These are phyloP conservation scores for Yarrowia sp. DNA, from an alignment of 805 yeast genomes.

Conservation along the genomic window DNA sequence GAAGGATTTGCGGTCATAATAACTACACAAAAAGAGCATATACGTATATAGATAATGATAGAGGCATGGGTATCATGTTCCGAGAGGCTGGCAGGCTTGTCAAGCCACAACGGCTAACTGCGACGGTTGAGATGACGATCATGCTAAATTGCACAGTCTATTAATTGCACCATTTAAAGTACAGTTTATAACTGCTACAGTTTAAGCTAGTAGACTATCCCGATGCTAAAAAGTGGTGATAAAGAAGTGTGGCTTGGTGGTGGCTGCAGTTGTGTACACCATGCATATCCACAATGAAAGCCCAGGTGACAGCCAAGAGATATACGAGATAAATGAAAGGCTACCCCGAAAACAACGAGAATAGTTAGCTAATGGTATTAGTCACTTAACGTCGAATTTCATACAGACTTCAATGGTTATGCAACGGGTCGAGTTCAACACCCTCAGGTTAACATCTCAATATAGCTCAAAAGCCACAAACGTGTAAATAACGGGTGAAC, in stretches of 20 bases:
- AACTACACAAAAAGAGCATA: not conserved
- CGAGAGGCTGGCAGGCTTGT: not conserved
- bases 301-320: conserved; percentile 15
- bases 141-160: not conserved
- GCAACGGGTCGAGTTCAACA: too few species aligned
- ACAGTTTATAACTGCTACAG: not conserved
- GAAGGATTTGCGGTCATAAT: conserved; percentile 56
- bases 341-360: too few species aligned
- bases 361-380: too few species aligned
- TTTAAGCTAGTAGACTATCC: conserved; percentile 6
- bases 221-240: not conserved
- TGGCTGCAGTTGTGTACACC: not conserved
- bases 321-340: not conserved
- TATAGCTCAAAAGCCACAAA: conserved; percentile 1
- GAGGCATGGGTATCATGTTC: not conserved
- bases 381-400: too few species aligned
- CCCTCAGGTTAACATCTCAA: not conserved
- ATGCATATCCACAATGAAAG: not conserved
- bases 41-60: conserved; percentile 9
- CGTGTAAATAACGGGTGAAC: not conserved
- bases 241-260: conserved; percentile 11
- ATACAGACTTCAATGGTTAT: too few species aligned
- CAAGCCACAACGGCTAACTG: not conserved
- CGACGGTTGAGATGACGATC: not conserved
- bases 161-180: not conserved